These are phyloP conservation scores for Mucor plumbeus DNA, from an alignment of 371 early-diverging fungal genomes.

Conservation along the genomic window DNA sequence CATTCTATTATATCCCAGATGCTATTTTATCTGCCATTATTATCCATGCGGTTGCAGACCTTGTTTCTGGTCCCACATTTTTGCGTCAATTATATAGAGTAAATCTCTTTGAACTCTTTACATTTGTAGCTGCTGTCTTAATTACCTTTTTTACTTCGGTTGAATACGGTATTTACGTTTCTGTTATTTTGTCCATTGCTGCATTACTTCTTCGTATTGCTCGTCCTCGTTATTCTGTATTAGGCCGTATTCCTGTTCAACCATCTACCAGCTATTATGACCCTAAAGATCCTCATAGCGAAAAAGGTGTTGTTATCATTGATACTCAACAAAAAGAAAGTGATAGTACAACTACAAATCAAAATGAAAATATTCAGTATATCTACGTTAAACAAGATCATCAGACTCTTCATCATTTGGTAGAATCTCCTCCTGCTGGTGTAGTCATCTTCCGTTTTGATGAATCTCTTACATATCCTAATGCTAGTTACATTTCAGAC, in stretches of 20 bases:
- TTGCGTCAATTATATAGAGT: slow-evolving; percentile 37
- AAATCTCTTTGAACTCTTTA: slow-evolving; percentile 55
- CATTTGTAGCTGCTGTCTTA: slow-evolving; percentile 57
- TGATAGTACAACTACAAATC: slow-evolving; percentile 3
- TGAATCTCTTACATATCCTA: slow-evolving; percentile 69
- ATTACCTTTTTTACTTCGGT: slow-evolving; percentile 68
- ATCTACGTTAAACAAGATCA: slow-evolving; percentile 28
- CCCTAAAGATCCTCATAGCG: slow-evolving; percentile 10
- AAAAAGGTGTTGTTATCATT: neutral
- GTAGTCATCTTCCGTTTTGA: slow-evolving; percentile 59
- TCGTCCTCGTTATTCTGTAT: slow-evolving; percentile 55
- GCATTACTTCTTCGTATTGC: slow-evolving; percentile 69
- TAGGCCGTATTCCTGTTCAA: slow-evolving; percentile 34
- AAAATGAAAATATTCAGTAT: slow-evolving; percentile 17
- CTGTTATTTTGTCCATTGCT: slow-evolving; percentile 60
- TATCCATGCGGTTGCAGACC: slow-evolving; percentile 69
- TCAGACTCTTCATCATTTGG: slow-evolving; percentile 24
- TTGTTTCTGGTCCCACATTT: slow-evolving; percentile 48
- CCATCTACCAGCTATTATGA: slow-evolving; percentile 4
- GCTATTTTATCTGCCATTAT: slow-evolving; percentile 82
- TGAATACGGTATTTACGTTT: slow-evolving; percentile 67
- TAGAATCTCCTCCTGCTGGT: slow-evolving; percentile 46
- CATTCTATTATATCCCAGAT: slow-evolving; percentile 86
- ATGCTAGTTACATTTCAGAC: slow-evolving; percentile 52
- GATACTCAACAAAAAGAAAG: neutral